These are phyloP conservation scores for Selenicereus undatus DNA, from an alignment of 148 eudicot species.

Conservation along the genomic window DNA sequence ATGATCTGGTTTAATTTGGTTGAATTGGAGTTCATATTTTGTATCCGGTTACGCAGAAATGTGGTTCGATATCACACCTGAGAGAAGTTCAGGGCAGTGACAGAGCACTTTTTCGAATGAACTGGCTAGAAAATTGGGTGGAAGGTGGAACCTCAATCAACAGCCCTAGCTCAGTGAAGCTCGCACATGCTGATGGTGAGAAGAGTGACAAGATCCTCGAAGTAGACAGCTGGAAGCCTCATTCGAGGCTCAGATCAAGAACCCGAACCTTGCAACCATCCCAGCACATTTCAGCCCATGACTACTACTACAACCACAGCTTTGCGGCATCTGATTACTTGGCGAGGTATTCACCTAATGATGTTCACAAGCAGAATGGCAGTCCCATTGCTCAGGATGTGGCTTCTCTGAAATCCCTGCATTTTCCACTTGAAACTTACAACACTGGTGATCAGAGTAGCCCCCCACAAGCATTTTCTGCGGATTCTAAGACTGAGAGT, in stretches of 20 bases:
- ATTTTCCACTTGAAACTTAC: conserved; percentile 35
- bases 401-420: conserved; percentile 42
- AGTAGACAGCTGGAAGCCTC: conserved; percentile 83
- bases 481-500: conserved; percentile 49
- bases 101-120: neutral
- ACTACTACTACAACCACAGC: conserved; percentile 39
- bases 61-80: conserved; percentile 32
- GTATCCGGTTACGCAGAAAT: conserved; percentile 38
- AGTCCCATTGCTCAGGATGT: conserved; percentile 44
- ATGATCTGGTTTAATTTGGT: neutral
- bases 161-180: conserved; percentile 38
- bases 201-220: conserved; percentile 79
- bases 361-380: conserved; percentile 37
- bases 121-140: conserved; percentile 67
- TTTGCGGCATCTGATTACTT: conserved; percentile 38
- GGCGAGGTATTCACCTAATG: conserved; percentile 40
- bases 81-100: conserved; percentile 16
- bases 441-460: conserved; percentile 25
- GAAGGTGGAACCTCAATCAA: conserved; percentile 53
- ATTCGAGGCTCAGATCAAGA: conserved; percentile 24
- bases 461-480: conserved; percentile 45
- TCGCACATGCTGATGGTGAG: conserved; percentile 38
- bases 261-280: conserved; percentile 25
- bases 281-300: conserved; percentile 33
- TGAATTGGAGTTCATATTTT: neutral